Percentiles rank a stretch among this genome's conserved stretches.
phyloP scores from a whole-genome alignment of 1,284 basidiomycete species.

The Singerocomus inundabilis region DNA sequence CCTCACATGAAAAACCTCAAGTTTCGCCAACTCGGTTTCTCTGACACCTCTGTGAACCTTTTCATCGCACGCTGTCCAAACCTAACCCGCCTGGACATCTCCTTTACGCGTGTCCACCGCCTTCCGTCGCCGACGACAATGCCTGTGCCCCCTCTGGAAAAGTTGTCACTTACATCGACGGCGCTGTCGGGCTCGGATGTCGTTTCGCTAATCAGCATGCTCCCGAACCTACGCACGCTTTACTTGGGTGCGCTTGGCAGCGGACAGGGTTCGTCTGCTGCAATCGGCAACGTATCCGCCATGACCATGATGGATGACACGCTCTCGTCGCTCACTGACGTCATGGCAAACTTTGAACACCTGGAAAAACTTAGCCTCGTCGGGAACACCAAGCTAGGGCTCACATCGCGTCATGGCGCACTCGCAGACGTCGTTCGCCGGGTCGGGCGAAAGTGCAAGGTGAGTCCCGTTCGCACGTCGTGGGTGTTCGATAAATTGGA shows the following conservation, averaged over 20 bases:
- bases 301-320: constrained; percentile 56
- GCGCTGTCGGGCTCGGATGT: constrained; percentile 42
- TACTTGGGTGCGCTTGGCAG: constrained; percentile 62
- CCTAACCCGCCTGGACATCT: constrained; percentile 56
- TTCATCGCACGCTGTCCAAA: constrained; percentile 49
- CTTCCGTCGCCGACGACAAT: constrained; percentile 14
- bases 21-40: constrained; percentile 53
- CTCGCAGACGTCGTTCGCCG: constrained; percentile 47
- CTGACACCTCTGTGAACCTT: constrained; percentile 45
- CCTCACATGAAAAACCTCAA: constrained; percentile 52
- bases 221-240: constrained; percentile 47
- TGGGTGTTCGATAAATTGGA: too few species aligned
- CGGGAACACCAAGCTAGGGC: constrained; percentile 59
- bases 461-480: too few species aligned
- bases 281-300: constrained; percentile 45
- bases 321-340: constrained; percentile 45
- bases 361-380: constrained; percentile 59
- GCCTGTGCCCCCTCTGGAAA: constrained; percentile 42
- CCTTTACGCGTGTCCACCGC: constrained; percentile 57
- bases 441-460: constrained; percentile 63
- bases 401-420: constrained; percentile 35
- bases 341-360: constrained; percentile 36
- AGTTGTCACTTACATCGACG: constrained; percentile 63
- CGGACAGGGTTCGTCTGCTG: constrained; percentile 43
- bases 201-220: constrained; percentile 37